Evolutionary conservation across 163 green algal genomes (phyloP).

Genomic region (Scenedesmus sp.): DNA sequence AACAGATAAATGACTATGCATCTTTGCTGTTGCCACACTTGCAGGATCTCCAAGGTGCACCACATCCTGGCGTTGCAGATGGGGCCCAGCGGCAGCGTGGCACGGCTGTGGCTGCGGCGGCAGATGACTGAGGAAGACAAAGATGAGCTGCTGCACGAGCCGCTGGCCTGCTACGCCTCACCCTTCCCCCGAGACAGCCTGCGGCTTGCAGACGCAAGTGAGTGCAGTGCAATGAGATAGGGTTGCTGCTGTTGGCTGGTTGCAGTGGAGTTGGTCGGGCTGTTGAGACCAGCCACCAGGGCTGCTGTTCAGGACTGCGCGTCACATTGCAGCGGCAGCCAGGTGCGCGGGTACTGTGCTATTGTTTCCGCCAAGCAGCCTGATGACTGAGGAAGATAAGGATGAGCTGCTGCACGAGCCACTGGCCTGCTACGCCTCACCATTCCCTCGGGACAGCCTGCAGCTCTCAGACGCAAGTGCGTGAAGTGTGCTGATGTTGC

Average conservation of each 20-base stretch:
- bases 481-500: background rate
- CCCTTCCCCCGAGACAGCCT: conserved; percentile 42
- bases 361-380: conserved; percentile 32
- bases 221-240: background rate
- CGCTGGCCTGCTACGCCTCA: conserved; percentile 35
- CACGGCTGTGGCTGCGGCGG: conserved; percentile 46
- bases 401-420: conserved; percentile 50
- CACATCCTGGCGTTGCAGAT: conserved; percentile 43
- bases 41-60: conserved; percentile 48
- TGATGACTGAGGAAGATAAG: conserved; percentile 52
- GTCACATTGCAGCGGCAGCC: too few species aligned
- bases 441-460: conserved; percentile 37
- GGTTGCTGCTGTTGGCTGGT: background rate
- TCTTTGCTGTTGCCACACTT: background rate
- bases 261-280: background rate
- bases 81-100: background rate
- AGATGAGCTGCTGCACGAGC: conserved; percentile 52
- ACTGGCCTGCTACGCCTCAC: conserved; percentile 30
- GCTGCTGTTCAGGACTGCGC: too few species aligned
- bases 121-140: conserved; percentile 56
- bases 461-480: conserved; percentile 21
- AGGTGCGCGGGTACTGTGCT: background rate
- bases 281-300: background rate
- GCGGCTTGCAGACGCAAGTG: conserved; percentile 30
- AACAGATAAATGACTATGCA: too few species aligned